Conservation (phyloP, 2,329 filamentous ascomycete species). For the Neonectria magnoliae region DNA sequence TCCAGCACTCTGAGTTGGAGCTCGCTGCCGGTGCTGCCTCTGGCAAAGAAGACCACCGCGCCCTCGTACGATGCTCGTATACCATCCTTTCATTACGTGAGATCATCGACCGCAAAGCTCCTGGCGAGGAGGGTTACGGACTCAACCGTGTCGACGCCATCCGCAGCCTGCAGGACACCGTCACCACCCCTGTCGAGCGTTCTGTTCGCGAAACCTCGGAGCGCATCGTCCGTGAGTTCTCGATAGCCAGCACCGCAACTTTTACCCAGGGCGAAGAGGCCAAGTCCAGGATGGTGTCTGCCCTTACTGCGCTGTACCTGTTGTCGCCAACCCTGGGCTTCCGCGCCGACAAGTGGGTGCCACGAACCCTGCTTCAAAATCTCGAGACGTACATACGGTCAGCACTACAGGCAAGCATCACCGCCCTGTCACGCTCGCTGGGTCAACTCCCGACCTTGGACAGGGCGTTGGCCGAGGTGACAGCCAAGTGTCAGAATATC, state of each 20-base stretch:
- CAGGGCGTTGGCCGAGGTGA: constrained; percentile 82
- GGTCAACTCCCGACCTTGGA: constrained; percentile 85
- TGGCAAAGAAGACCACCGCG: constrained; percentile 76
- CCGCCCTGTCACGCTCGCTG: constrained; percentile 78
- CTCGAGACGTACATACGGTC: constrained; percentile 86
- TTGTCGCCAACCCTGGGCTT: constrained; percentile 73
- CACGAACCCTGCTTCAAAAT: constrained; percentile 77
- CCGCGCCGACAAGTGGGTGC: constrained; percentile 67
- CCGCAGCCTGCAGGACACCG: constrained; percentile 72
- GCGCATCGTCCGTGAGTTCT: constrained; percentile 85
- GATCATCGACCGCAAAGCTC: constrained; percentile 72
- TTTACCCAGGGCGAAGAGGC: constrained; percentile 78
- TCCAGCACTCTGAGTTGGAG: constrained; percentile 76
- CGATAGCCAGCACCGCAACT: constrained; percentile 67
- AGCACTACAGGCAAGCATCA: constrained; percentile 80
- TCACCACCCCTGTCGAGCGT: constrained; percentile 78
- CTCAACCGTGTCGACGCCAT: constrained; percentile 80
- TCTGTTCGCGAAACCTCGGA: constrained; percentile 78
- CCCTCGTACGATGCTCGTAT: constrained; percentile 83
- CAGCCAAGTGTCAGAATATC: constrained; percentile 87
- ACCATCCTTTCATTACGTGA: constrained; percentile 81
- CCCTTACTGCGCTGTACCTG: constrained; percentile 80
- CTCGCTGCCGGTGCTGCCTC: constrained; percentile 43
- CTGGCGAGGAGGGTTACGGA: constrained; percentile 79
- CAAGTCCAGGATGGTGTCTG: constrained; percentile 77